Evolutionary conservation across 1,284 basidiomycete species (phyloP), one percentile per base, ranked within the genome.

Genomic region (Tylopilus sp.): DNA sequence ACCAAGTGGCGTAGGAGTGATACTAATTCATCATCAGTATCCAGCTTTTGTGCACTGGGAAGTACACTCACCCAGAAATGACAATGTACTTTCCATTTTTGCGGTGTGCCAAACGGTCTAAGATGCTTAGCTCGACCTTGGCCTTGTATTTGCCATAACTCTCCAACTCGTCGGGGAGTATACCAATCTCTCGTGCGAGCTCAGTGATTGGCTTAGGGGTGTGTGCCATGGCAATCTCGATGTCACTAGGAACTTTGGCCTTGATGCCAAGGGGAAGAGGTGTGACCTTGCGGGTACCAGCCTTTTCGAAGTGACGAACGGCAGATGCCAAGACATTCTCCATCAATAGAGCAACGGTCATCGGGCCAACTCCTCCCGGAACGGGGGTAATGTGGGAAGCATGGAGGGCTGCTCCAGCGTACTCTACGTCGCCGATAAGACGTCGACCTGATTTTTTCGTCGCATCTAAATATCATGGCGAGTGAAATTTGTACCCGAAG

Each of bases 301-400:
- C 71, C 43, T 80, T 74, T 58, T 89, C 79, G 78, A 86, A 93
- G 46, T 85, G 74, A 53, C 90, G 83, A 69, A 92, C 82, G 28
- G 96, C 94, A 46, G 92, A 89, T 55, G 78, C 74, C 56, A 94
- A 75, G 0, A 96, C 96, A 73, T 99, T 99, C 65, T 86, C 81
- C 96, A 99, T 98, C 58, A 99, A 85, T 78, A 98, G 82, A 36
- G 97, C 97, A 53, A 99, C 97, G 9, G 97, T 99, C 96, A 98
- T 97, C 26, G 97, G 97, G 19, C 97, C 97, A 47, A 99, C 97
- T 56, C 97, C 97, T 66, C 94, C 94, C 0, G 97, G 97, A 15
- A 99, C 97, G 37, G 97, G 97, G 0, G 97, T 99, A 65, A 99
- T 97, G 69, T 86, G 75, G 4, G 88, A 86, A 7, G 95, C 96